Conservation (phyloP, 495 filamentous ascomycete genomes). For the Penicillium salamii region DNA sequence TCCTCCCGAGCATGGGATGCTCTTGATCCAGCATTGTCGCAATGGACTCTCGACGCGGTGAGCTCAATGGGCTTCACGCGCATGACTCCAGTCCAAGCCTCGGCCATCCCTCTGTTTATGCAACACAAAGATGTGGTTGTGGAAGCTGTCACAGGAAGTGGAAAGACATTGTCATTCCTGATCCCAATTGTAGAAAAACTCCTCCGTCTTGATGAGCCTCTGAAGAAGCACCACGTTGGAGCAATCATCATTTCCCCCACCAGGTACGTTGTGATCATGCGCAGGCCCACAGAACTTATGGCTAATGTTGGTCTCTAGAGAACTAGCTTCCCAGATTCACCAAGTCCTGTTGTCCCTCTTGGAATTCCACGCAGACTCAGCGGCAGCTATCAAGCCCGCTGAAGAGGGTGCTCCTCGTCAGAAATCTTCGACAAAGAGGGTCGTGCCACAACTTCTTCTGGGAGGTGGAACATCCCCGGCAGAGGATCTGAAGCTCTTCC, state of each 20-base stretch:
- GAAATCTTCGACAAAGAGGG: slow-evolving; percentile 50
- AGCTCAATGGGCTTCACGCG: slow-evolving; percentile 77
- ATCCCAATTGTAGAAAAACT: slow-evolving; percentile 87
- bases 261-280: slow-evolving; percentile 37
- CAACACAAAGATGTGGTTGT: slow-evolving; percentile 96
- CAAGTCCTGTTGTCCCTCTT: slow-evolving; percentile 74
- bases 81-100: slow-evolving; percentile 93
- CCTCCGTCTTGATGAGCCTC: slow-evolving; percentile 67
- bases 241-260: slow-evolving; percentile 92
- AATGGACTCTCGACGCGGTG: slow-evolving; percentile 88
- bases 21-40: slow-evolving; percentile 72
- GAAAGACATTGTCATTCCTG: slow-evolving; percentile 89
- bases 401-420: slow-evolving; percentile 55
- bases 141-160: slow-evolving; percentile 93
- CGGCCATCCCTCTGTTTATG: slow-evolving; percentile 87
- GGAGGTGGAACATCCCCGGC: slow-evolving; percentile 79
- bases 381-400: slow-evolving; percentile 52
- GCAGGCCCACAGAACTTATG: neutral
- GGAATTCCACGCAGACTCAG: slow-evolving; percentile 77
- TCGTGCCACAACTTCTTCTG: slow-evolving; percentile 86
- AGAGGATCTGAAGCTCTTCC: slow-evolving; percentile 79
- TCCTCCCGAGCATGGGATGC: slow-evolving; percentile 71
- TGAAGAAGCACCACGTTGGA: slow-evolving; percentile 84
- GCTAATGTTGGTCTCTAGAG: slow-evolving; percentile 45
- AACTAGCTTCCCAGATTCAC: slow-evolving; percentile 88